Evolutionary conservation across 176 grass and related monocot species (phyloP).

Genomic region (Chloris gayana): DNA sequence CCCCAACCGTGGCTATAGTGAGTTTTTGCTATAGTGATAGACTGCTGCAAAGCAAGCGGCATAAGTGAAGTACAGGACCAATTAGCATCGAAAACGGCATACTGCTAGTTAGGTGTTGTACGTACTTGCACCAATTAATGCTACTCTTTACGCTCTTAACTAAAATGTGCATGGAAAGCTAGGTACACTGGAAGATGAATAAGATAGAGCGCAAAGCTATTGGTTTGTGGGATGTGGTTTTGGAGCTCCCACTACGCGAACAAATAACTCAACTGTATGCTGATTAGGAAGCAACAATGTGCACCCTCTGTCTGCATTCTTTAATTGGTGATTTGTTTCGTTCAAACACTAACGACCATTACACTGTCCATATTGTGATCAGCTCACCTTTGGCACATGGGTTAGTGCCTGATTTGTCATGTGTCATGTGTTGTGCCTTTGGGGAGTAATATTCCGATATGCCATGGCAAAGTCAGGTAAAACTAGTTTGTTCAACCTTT

Average conservation of each 20-base stretch:
- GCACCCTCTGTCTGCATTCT: not conserved
- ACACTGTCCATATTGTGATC: not conserved
- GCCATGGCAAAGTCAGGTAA: not conserved
- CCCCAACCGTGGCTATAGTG: too few relatives aligned
- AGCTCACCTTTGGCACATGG: not conserved
- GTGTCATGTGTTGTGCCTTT: conserved; percentile 13
- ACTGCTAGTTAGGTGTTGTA: not conserved
- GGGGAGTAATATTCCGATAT: conserved; percentile 28
- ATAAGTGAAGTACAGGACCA: not conserved
- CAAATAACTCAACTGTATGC: not conserved
- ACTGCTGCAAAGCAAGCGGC: too few relatives aligned
- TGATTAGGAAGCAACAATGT: not conserved
- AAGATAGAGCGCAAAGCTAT: not conserved
- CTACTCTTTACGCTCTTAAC: not conserved
- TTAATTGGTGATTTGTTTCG: not conserved
- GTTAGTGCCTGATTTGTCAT: conserved; percentile 4
- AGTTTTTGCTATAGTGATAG: too few relatives aligned
- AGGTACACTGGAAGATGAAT: not conserved
- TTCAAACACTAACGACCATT: not conserved
- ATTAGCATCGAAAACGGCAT: not conserved
- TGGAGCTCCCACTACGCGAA: not conserved
- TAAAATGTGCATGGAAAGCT: not conserved
- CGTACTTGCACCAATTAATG: not conserved
- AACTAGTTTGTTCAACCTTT: conserved; percentile 2
- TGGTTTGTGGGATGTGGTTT: not conserved